phyloP scores from a whole-genome alignment of 1,139 yeast species.

The Blastobotrys malaysiensis region DNA sequence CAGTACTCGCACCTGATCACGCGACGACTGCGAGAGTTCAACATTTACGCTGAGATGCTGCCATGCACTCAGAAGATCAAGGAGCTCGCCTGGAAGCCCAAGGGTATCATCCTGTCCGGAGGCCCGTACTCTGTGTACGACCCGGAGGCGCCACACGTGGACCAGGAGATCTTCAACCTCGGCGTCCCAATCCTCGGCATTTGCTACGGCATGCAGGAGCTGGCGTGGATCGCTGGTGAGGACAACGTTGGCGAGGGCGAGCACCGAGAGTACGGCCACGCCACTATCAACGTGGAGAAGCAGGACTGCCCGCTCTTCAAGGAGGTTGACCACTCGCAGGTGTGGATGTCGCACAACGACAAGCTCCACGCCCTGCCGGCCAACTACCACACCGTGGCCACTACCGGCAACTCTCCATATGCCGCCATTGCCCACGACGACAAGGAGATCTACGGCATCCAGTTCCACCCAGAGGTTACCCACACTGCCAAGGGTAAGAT shows the following conservation, averaged over 20 bases:
- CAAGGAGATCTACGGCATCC: slow-evolving; percentile 83
- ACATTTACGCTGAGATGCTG: slow-evolving; percentile 97
- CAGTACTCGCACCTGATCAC: slow-evolving; percentile 97
- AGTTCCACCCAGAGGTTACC: slow-evolving; percentile 99
- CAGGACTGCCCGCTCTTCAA: slow-evolving; percentile 64
- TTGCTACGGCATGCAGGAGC: slow-evolving; percentile 98
- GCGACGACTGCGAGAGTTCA: slow-evolving; percentile 95
- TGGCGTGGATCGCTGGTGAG: slow-evolving; percentile 91
- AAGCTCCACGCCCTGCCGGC: slow-evolving; percentile 86
- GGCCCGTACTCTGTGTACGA: slow-evolving; percentile 98
- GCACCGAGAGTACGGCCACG: slow-evolving; percentile 98
- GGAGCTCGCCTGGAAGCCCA: slow-evolving; percentile 91
- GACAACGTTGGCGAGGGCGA: slow-evolving; percentile 95
- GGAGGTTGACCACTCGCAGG: slow-evolving; percentile 87
- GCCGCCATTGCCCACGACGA: slow-evolving; percentile 83
- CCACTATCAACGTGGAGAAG: slow-evolving; percentile 75
- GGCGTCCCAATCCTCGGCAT: slow-evolving; percentile 94
- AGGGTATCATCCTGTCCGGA: slow-evolving; percentile 93
- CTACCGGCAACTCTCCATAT: slow-evolving; percentile 89
- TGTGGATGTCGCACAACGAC: slow-evolving; percentile 99
- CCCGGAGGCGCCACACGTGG: slow-evolving; percentile 95
- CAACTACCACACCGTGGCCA: slow-evolving; percentile 85
- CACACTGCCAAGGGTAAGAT: slow-evolving; percentile 90
- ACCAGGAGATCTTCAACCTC: slow-evolving; percentile 84
- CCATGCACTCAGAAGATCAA: slow-evolving; percentile 97